A percentile compares a stretch with the other conserved stretches of the same genome.
These are phyloP conservation scores for Xylaria sp. DNA, from an alignment of 2,329 filamentous ascomycete species.

Conservation along the genomic window DNA sequence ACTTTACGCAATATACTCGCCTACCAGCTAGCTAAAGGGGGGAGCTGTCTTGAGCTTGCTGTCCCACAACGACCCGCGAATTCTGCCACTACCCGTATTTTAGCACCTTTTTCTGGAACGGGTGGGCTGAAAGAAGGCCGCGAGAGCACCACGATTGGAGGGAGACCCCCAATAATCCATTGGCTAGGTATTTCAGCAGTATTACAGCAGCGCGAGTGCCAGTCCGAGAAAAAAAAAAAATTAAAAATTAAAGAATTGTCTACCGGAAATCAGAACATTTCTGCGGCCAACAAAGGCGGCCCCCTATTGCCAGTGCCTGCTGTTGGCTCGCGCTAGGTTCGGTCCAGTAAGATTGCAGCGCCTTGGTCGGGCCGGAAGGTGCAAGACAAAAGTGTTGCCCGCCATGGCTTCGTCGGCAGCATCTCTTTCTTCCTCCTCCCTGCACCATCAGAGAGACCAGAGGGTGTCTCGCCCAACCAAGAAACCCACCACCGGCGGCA, in stretches of 20 bases:
- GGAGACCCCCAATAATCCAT: constrained; percentile 10
- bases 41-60: constrained; percentile 10
- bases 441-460: constrained; percentile 31
- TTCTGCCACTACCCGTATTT: constrained; percentile 27
- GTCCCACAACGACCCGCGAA: constrained; percentile 29
- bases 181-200: neutral
- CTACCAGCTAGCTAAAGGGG: neutral
- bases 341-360: constrained; percentile 9
- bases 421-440: constrained; percentile 47
- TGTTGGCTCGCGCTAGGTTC: constrained; percentile 2
- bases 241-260: neutral
- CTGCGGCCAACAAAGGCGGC: constrained; percentile 20
- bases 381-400: constrained; percentile 43
- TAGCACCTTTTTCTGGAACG: constrained; percentile 26
- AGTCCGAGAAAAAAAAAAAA: constrained; percentile 7
- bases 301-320: constrained; percentile 7
- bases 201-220: constrained; percentile 13
- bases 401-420: constrained; percentile 51
- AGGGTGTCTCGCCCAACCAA: constrained; percentile 53
- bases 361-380: constrained; percentile 24
- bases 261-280: neutral
- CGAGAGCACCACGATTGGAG: constrained; percentile 29
- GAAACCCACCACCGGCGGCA: constrained; percentile 54
- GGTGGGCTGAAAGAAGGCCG: constrained; percentile 24
- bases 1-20: neutral